Conservation (phyloP, 495 filamentous ascomycete genomes). For the Hypoxylon rickii region DNA sequence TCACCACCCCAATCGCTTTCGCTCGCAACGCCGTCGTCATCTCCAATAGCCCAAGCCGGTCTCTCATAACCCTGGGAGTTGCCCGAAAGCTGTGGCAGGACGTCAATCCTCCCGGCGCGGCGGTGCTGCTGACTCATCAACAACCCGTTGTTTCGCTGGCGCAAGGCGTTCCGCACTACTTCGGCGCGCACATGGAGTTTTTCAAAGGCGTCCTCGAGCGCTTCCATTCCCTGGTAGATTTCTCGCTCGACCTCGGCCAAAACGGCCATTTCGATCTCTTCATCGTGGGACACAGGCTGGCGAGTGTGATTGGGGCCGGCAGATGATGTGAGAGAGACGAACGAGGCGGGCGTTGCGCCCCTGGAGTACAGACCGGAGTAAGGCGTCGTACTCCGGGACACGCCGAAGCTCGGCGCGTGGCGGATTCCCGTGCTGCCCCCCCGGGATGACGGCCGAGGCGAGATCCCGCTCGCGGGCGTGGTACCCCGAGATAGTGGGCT, state of each 20-base stretch:
- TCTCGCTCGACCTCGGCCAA: slow-evolving; percentile 91
- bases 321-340: slow-evolving; percentile 49
- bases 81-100: slow-evolving; percentile 47
- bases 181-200: slow-evolving; percentile 86
- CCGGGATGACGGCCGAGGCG: slow-evolving; percentile 41
- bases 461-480: slow-evolving; percentile 55
- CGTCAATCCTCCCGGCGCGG: slow-evolving; percentile 55
- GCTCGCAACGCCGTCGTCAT: slow-evolving; percentile 53
- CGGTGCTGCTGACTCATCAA: slow-evolving; percentile 77
- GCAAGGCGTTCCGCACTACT: slow-evolving; percentile 73
- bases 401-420: slow-evolving; percentile 33
- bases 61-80: slow-evolving; percentile 43
- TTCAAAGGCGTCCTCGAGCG: slow-evolving; percentile 94
- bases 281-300: slow-evolving; percentile 76
- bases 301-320: slow-evolving; percentile 42
- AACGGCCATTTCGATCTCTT: slow-evolving; percentile 89
- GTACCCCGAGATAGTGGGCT: slow-evolving; percentile 58
- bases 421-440: slow-evolving; percentile 33
- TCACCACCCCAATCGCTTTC: slow-evolving; percentile 70
- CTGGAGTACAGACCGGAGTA: slow-evolving; percentile 42
- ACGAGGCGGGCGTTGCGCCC: slow-evolving; percentile 46
- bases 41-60: slow-evolving; percentile 46
- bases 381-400: slow-evolving; percentile 44
- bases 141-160: slow-evolving; percentile 78
- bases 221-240: slow-evolving; percentile 92